These are phyloP conservation scores for Ophiostoma quercus DNA, from an alignment of 2,329 filamentous ascomycete genomes.

Conservation along the genomic window DNA sequence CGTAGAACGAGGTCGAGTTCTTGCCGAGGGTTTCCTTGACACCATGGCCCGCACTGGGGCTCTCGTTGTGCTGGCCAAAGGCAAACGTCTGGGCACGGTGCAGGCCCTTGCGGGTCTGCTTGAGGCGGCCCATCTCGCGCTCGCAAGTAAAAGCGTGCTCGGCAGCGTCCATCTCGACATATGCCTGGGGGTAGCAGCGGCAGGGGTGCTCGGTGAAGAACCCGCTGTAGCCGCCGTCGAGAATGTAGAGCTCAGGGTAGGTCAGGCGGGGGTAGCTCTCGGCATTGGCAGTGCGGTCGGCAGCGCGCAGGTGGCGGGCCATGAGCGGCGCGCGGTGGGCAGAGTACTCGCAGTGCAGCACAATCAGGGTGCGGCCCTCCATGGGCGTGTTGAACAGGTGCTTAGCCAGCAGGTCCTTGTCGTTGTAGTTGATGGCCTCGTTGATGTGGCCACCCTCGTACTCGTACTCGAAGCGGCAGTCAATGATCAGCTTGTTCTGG, in stretches of 20 bases:
- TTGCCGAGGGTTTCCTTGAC: neutral
- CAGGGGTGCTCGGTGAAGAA: slow-evolving; percentile 77
- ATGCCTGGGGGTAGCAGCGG: slow-evolving; percentile 88
- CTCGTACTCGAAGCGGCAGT: slow-evolving; percentile 98
- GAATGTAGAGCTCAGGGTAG: slow-evolving; percentile 96
- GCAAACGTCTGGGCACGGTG: slow-evolving; percentile 89
- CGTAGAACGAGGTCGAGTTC: slow-evolving; percentile 28
- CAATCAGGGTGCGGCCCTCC: slow-evolving; percentile 68
- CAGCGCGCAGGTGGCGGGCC: slow-evolving; percentile 85
- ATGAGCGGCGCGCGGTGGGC: slow-evolving; percentile 93
- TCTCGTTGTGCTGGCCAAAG: slow-evolving; percentile 66
- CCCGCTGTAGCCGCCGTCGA: slow-evolving; percentile 91
- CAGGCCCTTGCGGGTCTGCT: slow-evolving; percentile 76
- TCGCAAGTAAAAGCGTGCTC: slow-evolving; percentile 91
- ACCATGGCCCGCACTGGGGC: slow-evolving; percentile 1
- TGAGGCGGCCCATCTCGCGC: slow-evolving; percentile 87
- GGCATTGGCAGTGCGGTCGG: slow-evolving; percentile 79
- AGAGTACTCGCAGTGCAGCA: slow-evolving; percentile 98
- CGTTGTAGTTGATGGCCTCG: slow-evolving; percentile 91
- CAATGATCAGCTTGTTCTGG: slow-evolving; percentile 79
- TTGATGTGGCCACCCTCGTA: slow-evolving; percentile 95
- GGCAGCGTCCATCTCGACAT: slow-evolving; percentile 92
- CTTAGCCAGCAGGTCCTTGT: slow-evolving; percentile 78
- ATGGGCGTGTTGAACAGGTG: slow-evolving; percentile 69
- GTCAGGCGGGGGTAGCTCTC: slow-evolving; percentile 81